A percentile compares a stretch with the other conserved stretches of the same genome.
Conservation (phyloP, 805 yeast species). For the Candida mattraensis region DNA sequence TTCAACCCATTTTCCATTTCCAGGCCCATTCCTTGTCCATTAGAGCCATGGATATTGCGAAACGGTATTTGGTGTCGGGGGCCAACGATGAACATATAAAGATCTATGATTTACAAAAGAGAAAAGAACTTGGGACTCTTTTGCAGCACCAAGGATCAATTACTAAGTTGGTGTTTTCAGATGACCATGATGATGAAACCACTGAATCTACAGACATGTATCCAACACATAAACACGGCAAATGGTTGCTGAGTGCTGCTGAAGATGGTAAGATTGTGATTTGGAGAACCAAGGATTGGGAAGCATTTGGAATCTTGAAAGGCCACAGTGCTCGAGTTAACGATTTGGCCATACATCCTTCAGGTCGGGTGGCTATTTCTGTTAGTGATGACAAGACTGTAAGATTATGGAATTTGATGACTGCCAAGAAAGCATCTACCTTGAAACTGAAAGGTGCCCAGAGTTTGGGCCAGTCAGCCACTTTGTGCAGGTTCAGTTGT, state of each 20-base stretch:
- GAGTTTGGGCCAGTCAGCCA: conserved; percentile 53
- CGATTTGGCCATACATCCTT: conserved; percentile 86
- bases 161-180: conserved; percentile 70
- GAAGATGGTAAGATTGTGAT: conserved; percentile 87
- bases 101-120: conserved; percentile 88
- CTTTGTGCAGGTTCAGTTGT: conserved; percentile 30
- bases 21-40: conserved; percentile 92
- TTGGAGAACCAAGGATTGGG: conserved; percentile 99
- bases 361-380: conserved; percentile 86
- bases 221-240: conserved; percentile 50
- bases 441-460: conserved; percentile 71
- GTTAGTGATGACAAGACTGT: conserved; percentile 84
- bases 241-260: conserved; percentile 88
- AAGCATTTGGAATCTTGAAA: conserved; percentile 78
- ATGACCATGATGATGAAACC: conserved; percentile 38
- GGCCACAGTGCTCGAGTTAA: conserved; percentile 86
- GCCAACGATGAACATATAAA: conserved; percentile 95
- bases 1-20: conserved; percentile 93
- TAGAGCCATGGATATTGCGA: conserved; percentile 78
- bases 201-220: conserved; percentile 20
- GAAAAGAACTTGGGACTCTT: conserved; percentile 90
- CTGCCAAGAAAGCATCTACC: conserved; percentile 87
- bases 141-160: conserved; percentile 87
- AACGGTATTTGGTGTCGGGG: conserved; percentile 86
- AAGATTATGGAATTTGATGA: conserved; percentile 94